Conservation (phyloP, 2,329 filamentous ascomycete species). For the Alternaria sp. region DNA sequence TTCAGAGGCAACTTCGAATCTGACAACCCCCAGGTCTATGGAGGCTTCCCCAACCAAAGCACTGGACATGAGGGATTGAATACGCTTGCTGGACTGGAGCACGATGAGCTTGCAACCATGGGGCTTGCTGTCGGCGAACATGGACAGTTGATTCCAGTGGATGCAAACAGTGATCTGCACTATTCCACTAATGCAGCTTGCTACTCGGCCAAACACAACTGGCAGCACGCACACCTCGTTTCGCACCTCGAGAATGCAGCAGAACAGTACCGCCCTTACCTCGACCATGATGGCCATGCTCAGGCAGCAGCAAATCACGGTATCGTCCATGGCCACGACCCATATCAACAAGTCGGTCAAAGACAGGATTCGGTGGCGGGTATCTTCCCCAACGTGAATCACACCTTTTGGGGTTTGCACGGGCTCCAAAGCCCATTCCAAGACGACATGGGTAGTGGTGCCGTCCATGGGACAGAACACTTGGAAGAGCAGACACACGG, state of each 20-base stretch:
- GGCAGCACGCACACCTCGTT: conserved; percentile 29
- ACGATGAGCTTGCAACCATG: conserved; percentile 20
- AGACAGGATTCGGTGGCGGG: conserved; percentile 14
- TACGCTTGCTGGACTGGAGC: conserved; percentile 25
- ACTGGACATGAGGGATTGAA: neutral
- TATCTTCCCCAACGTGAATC: conserved; percentile 16
- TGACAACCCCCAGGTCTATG: conserved; percentile 31
- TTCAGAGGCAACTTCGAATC: conserved; percentile 47
- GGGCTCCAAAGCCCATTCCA: conserved; percentile 34
- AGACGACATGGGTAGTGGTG: conserved; percentile 32
- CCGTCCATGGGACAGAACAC: neutral
- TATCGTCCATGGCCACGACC: neutral
- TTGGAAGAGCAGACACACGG: conserved; percentile 5
- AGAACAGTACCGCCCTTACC: conserved; percentile 22
- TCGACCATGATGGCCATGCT: neutral
- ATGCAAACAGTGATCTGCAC: conserved; percentile 4
- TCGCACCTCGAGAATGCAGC: conserved; percentile 27
- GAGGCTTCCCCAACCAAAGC: conserved; percentile 11
- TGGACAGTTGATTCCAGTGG: conserved; percentile 19
- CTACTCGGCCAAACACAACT: conserved; percentile 31
- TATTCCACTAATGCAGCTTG: conserved; percentile 14
- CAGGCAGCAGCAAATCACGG: conserved; percentile 8
- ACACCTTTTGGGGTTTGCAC: conserved; percentile 36
- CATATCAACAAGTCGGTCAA: conserved; percentile 1
- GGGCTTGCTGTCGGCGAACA: conserved; percentile 18